Percentiles rank a stretch among this genome's conserved stretches.
These are phyloP conservation scores for Monascus purpureus DNA, from an alignment of 495 filamentous ascomycete species.

Conservation along the genomic window DNA sequence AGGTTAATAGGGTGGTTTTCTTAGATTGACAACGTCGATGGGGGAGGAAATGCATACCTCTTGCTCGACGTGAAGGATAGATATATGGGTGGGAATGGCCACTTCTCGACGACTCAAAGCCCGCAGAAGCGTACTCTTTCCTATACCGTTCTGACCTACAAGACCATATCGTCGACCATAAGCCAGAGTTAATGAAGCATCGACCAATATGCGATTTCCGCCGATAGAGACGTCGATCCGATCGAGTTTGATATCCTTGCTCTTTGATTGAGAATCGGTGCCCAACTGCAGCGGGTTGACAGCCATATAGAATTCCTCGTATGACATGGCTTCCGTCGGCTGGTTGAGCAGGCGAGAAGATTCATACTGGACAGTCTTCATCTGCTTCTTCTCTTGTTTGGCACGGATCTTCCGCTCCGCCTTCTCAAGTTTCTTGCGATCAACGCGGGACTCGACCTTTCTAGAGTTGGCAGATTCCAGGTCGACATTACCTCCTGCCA, in stretches of 20 bases:
- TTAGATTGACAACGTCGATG: too few relatives aligned
- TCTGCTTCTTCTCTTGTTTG: conserved; percentile 95
- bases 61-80: conserved; percentile 97
- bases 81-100: conserved; percentile 89
- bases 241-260: conserved; percentile 98
- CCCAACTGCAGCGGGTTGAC: conserved; percentile 94
- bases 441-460: conserved; percentile 94
- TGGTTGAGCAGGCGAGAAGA: conserved; percentile 80
- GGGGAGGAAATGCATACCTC: conserved; percentile 57
- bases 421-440: conserved; percentile 98
- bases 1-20: too few relatives aligned
- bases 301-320: conserved; percentile 99
- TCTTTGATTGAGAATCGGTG: conserved; percentile 60
- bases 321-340: conserved; percentile 73
- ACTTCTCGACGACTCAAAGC: conserved; percentile 90
- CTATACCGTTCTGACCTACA: conserved; percentile 98
- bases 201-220: conserved; percentile 75
- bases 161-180: conserved; percentile 94
- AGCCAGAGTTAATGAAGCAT: conserved; percentile 78
- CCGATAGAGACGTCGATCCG: conserved; percentile 88
- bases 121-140: conserved; percentile 88
- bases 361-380: conserved; percentile 97
- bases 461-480: conserved; percentile 81
- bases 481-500: conserved; percentile 74
- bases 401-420: conserved; percentile 94